These are phyloP conservation scores for Colletotrichum chlorophyti DNA, from an alignment of 2,329 filamentous ascomycete species.

Conservation along the genomic window DNA sequence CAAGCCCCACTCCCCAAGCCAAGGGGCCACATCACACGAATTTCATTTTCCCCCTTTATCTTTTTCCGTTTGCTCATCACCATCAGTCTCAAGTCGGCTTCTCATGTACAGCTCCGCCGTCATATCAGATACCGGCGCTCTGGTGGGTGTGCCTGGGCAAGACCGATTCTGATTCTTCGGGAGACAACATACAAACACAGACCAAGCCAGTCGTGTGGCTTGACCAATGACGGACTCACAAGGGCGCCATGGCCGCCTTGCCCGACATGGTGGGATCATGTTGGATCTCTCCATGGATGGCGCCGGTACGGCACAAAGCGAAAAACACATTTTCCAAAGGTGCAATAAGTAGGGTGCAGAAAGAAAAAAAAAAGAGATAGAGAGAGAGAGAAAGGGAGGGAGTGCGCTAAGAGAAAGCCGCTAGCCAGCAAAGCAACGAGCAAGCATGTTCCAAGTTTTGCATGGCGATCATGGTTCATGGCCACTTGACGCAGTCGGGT, in stretches of 20 bases:
- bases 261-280: not conserved
- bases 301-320: too few species aligned
- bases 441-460: conserved; percentile 29
- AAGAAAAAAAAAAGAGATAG: not conserved
- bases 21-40: too few species aligned
- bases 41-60: not conserved
- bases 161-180: too few species aligned
- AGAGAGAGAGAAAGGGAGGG: not conserved
- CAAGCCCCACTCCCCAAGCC: not conserved
- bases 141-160: conserved; percentile 9
- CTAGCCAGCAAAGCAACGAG: conserved; percentile 26
- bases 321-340: too few species aligned
- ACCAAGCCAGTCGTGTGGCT: conserved; percentile 23
- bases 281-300: too few species aligned
- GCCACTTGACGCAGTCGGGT: conserved; percentile 39
- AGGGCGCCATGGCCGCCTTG: conserved; percentile 5
- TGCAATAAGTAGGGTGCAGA: too few species aligned
- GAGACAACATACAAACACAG: conserved; percentile 12
- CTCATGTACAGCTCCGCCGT: conserved; percentile 13
- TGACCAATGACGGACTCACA: conserved; percentile 1
- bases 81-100: conserved; percentile 3
- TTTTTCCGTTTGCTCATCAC: not conserved
- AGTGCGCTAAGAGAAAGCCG: conserved; percentile 14
- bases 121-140: conserved; percentile 20
- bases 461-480: conserved; percentile 49